A percentile compares a stretch with the other conserved stretches of the same genome.
phyloP scores from a whole-genome alignment of 1,284 basidiomycete species.

The Prillingera fragicola region DNA sequence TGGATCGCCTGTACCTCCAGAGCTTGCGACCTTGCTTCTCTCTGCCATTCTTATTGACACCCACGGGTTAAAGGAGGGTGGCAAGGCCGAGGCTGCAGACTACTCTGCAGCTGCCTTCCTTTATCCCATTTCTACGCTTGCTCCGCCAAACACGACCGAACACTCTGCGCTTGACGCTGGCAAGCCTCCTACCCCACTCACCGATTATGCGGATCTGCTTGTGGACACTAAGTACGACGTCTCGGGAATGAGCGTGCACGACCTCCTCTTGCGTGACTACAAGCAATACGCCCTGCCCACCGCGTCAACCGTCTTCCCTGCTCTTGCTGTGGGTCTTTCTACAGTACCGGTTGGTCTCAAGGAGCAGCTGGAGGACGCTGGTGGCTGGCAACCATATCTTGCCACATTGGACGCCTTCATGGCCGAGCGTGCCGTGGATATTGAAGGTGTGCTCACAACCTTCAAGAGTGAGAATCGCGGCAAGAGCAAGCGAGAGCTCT shows the following conservation, averaged over 20 bases:
- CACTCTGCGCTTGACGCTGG: constrained; percentile 4
- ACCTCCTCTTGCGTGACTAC: constrained; percentile 85
- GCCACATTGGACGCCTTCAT: constrained; percentile 59
- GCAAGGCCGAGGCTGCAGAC: constrained; percentile 67
- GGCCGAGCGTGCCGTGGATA: constrained; percentile 57
- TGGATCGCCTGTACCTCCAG: constrained; percentile 43
- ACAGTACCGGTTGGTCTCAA: constrained; percentile 69
- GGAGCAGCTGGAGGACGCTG: constrained; percentile 49
- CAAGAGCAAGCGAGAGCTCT: constrained; percentile 63
- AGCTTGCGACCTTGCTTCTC: constrained; percentile 72
- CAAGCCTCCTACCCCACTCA: constrained; percentile 23
- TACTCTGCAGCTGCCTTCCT: constrained; percentile 59
- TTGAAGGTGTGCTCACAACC: constrained; percentile 72
- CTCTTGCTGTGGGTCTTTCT: constrained; percentile 59
- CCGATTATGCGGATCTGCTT: constrained; percentile 55
- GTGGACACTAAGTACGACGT: constrained; percentile 63
- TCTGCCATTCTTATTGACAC: constrained; percentile 80
- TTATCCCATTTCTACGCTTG: constrained; percentile 36
- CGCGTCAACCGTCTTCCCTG: constrained; percentile 25
- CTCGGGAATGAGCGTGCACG: constrained; percentile 61
- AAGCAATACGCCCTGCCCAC: constrained; percentile 69
- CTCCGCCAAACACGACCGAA: constrained; percentile 1
- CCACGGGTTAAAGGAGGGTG: constrained; percentile 62
- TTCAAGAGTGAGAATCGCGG: constrained; percentile 54
- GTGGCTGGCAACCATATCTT: constrained; percentile 51